Evolutionary conservation across 352 stramenopile genomes (phyloP), one percentile per base, ranked within the genome.

Genomic region (Aphanomyces invadans): DNA sequence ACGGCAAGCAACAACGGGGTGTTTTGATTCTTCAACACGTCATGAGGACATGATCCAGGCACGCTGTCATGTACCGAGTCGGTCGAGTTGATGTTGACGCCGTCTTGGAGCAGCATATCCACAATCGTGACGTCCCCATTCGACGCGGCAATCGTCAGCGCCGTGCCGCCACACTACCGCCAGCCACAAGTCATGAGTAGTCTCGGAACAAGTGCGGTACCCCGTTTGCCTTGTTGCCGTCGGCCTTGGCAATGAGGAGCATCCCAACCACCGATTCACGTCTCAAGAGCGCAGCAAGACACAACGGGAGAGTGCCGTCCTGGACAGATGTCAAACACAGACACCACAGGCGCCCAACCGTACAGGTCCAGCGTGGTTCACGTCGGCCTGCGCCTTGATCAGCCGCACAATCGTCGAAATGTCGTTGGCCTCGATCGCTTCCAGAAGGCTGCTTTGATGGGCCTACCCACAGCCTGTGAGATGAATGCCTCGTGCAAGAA

Each of bases 1-100:
- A 60, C 52, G 33, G 52, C 52, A 4, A 45, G 52, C 52, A 60
- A 60, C 23, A 60, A 29, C 15, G 52, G 52, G 15, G 52, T 60
- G 36, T 42, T 42, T 7, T 15, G 36, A 42, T 42, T 42, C 36
- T 42, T 15, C 52, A 21, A 60, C 4, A 7, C 9, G 19, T 60
- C 9, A 21, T 60, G 45, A 31, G 45, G 45, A 21, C 9, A 60
- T 60, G 5, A 21, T 60, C 9, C 12, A 52, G 25, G 9, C 48
- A 55, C 7, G 15, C 15, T 15, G 44, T 32, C 9, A n/a, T 44
- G 33, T 29, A 60, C 3, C 25, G 11, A 4, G 2, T 61, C 53
- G 12, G 19, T 60, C 52, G 52, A 9, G 33, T 60, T 60, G 21
- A 60, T 28, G 33, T 60, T 28, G 33, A 28, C 52, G 33, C 33